Evolutionary conservation across 352 stramenopile genomes (phyloP).

Genomic region (Phytophthora colocasiae): DNA sequence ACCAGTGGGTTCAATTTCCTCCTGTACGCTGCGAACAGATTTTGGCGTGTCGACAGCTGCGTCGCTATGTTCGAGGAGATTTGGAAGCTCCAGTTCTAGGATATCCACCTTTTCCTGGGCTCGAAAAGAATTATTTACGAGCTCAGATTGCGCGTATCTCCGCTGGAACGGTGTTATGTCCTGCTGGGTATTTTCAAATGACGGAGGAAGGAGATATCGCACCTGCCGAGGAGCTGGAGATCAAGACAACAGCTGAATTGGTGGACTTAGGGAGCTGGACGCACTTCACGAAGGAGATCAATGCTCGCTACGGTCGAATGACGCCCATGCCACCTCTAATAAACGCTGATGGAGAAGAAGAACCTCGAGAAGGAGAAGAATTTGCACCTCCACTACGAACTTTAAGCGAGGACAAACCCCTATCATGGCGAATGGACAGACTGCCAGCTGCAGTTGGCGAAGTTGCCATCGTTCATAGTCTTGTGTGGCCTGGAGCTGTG

Average conservation of each 20-base stretch:
- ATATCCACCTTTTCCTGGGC: constrained; percentile 90
- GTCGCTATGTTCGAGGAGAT: constrained; percentile 82
- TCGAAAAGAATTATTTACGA: constrained; percentile 87
- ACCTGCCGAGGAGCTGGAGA: constrained; percentile 70
- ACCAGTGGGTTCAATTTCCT: constrained; percentile 87
- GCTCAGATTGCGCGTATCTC: constrained; percentile 92
- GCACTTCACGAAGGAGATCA: constrained; percentile 91
- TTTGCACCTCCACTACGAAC: constrained; percentile 64
- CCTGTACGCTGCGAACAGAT: constrained; percentile 83
- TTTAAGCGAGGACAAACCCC: constrained; percentile 70
- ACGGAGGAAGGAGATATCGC: constrained; percentile 79
- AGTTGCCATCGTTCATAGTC: no score
- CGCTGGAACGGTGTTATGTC: constrained; percentile 79
- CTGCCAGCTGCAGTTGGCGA: no score
- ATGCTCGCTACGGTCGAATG: constrained; percentile 78
- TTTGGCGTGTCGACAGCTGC: constrained; percentile 76
- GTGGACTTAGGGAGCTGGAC: constrained; percentile 80
- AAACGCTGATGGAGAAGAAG: constrained; percentile 76
- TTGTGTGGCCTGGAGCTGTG: no score
- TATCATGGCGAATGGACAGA: constrained; percentile 79
- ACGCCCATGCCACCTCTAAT: constrained; percentile 73
- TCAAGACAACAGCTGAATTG: constrained; percentile 79
- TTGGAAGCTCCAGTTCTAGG: constrained; percentile 80
- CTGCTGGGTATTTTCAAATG: constrained; percentile 85
- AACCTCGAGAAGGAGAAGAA: constrained; percentile 71